These are phyloP conservation scores for Aspergillus novoparasiticus DNA, from an alignment of 2,329 filamentous ascomycete genomes.

Conservation along the genomic window DNA sequence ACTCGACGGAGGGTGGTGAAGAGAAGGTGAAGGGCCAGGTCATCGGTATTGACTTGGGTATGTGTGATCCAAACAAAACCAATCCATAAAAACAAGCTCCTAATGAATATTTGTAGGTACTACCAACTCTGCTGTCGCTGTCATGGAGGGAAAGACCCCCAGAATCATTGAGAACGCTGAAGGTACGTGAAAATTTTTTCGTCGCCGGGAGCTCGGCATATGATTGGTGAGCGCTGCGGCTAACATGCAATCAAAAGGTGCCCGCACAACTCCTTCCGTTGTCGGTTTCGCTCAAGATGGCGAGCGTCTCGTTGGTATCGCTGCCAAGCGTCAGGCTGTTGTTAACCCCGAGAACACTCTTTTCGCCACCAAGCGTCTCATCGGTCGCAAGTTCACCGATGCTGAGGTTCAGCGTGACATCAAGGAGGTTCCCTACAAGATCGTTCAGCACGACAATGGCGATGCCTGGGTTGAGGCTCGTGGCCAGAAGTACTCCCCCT, in stretches of 20 bases:
- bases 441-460: constrained; percentile 93
- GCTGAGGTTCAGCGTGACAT: constrained; percentile 93
- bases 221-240: background rate
- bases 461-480: constrained; percentile 95
- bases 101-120: constrained; percentile 59
- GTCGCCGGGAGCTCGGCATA: constrained; percentile 8
- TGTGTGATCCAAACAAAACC: constrained; percentile 34
- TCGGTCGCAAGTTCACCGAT: constrained; percentile 95
- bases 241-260: constrained; percentile 57
- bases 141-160: constrained; percentile 95
- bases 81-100: background rate
- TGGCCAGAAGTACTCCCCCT: constrained; percentile 94
- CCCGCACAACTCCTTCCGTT: constrained; percentile 88
- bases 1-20: constrained; percentile 57
- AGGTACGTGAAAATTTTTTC: constrained; percentile 58
- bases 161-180: constrained; percentile 98
- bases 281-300: constrained; percentile 95
- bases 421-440: constrained; percentile 98
- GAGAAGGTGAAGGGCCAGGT: constrained; percentile 92
- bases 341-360: constrained; percentile 99
- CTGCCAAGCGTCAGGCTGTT: constrained; percentile 96
- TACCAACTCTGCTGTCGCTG: constrained; percentile 94
- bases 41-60: constrained; percentile 97
- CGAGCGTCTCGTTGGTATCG: constrained; percentile 94
- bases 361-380: constrained; percentile 97